phyloP scores from a whole-genome alignment of 139 green algal genomes.

The Asterochloris erici region DNA sequence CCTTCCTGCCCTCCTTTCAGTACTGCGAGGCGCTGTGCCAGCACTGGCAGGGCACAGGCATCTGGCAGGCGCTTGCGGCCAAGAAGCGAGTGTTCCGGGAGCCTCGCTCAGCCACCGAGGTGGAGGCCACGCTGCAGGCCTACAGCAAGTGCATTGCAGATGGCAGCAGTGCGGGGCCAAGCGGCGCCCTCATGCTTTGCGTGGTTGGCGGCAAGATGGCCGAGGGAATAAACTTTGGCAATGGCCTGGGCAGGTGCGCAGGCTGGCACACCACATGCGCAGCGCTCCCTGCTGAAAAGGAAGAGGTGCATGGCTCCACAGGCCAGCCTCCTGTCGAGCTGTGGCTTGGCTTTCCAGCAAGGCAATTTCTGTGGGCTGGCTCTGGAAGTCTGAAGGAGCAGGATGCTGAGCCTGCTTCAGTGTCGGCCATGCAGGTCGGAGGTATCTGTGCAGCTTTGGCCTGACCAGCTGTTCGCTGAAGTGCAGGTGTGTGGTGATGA shows the following conservation, averaged over 20 bases:
- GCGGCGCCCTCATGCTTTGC: conserved; percentile 83
- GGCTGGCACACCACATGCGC: not conserved
- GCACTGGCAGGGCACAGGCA: conserved; percentile 56
- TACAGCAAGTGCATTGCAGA: conserved; percentile 47
- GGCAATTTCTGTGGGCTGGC: not conserved
- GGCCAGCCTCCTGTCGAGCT: not conserved
- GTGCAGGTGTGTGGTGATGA: conserved; percentile 83
- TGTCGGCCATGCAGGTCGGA: not conserved
- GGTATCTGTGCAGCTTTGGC: not conserved
- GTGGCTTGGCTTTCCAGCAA: not conserved
- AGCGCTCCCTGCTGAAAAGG: not conserved
- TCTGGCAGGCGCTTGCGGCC: conserved; percentile 40
- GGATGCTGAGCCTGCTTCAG: not conserved
- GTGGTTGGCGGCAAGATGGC: conserved; percentile 95
- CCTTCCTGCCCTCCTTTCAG: conserved; percentile 90
- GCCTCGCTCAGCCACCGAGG: conserved; percentile 45
- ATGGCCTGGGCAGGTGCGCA: conserved; percentile 81
- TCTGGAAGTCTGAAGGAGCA: not conserved
- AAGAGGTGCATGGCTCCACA: too few species aligned
- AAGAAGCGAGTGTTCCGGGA: conserved; percentile 73
- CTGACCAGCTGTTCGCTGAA: not conserved
- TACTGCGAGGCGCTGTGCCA: conserved; percentile 55
- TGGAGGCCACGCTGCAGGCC: conserved; percentile 63
- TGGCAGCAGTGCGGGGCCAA: not conserved
- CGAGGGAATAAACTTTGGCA: conserved; percentile 99